Base-by-base conservation (phyloP, 1,284 basidiomycete genomes). In the Sphaerobolus stellatus region DNA sequence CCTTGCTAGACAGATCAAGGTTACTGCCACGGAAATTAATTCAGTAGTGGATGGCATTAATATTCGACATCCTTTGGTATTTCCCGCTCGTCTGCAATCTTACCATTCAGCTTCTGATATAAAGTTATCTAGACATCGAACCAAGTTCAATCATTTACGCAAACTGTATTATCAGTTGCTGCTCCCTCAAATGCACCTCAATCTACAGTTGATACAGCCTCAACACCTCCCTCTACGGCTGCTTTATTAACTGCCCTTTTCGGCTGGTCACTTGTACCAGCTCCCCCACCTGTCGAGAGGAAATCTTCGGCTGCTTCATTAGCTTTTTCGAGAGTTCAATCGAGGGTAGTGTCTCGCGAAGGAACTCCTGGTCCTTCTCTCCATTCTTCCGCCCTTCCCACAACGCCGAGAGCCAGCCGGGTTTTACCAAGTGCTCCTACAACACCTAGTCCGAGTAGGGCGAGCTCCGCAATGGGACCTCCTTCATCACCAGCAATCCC, bases 1-100 rank as follows among this genome's bases (percentile, higher is more conserved):
- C 1, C 84, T 83, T 70, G 77, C 83, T 2, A 78, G 75, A 48
- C 79, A 84, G 47, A 70, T 91, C 58, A 86, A 81, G 67, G 58
- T 64, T 2, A 76, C 74, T 33, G 88, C 90, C 2, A 51, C 73
- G 0, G 65, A 69, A 0, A 71, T 92, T 25, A 78, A 85, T 48
- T 64, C 75, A 1, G 62, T 82, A 2, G 63, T 90, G 46, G 66
- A 77, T 52, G 75, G 75, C 48, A 72, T 90, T 4, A 68, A 76
- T 45, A 75, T 88, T 54, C 84, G 82, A 61, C 89, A 92, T 62
- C 88, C 89, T 45, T 70, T 91, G 53, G 88, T 89, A 63, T 36
- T 14, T 40, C 44, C 8, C 25, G 43, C 18, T 28, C 41, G 31
- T 62, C 54, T 29, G 44, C 46, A 2, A 27, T 5, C 18, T 24